Evolutionary conservation across 345 rosid genomes (phyloP), one percentile per base, ranked within the genome.

Genomic region (Turnera subulata): DNA sequence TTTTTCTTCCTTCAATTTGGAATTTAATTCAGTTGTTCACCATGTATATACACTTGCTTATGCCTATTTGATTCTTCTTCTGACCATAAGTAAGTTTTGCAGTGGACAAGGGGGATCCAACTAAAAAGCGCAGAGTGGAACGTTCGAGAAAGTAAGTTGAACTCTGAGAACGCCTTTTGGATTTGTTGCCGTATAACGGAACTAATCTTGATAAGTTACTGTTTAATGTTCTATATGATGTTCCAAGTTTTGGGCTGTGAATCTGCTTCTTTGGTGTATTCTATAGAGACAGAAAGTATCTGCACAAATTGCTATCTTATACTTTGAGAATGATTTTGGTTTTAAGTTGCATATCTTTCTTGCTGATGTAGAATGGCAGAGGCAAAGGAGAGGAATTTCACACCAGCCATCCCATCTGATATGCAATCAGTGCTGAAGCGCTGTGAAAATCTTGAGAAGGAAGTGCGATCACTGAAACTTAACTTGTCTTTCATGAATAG

Each of bases 401-500:
- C 77, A 47, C 78, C 84, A 48, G 66, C 73, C 46, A 53, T 76
- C 50, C 83, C 93, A 37, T 56, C 86, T 2, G 89, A 85, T 56
- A 66, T 79, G 83, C 84, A 77, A 46, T 55, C 84, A 26, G 65
- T 82, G 23, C n/a, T 82, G 55, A 81, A 79, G 71, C 71, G 86
- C 50, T 82, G 82, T 49, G 89, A 82, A 16, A 77, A 76, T 56
- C 83, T 85, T 50, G 93, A 85, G 69, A 85, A 85, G 80, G 93
- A 85, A 81, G 93, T 82, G 17, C 75, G 93, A 39, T 85, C 93
- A 2, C 93, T 82, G 59, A 82, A 85, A 58, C 82, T 85, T 13
- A 85, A 85, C 71, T 35, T 82, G 63, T 82, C 93, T 45, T 85
- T 83, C 83, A 85, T 83, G 86, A 85, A 85, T 39, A 82, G 86